Evolutionary conservation across 495 filamentous ascomycete species (phyloP), one percentile per base, ranked within the genome.

Genomic region (Jackrogersella minutella): DNA sequence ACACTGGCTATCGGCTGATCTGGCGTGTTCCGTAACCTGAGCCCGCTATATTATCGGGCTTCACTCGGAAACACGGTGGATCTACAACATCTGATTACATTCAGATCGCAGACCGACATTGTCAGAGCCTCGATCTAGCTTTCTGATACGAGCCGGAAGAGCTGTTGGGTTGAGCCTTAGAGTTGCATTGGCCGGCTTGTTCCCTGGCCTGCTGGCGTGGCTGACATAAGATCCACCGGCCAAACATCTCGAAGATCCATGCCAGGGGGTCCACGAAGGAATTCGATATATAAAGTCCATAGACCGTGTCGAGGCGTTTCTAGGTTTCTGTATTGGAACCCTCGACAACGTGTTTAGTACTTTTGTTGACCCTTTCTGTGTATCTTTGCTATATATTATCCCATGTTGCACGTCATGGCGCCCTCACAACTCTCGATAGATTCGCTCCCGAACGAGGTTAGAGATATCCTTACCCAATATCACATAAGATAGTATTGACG

Each of bases 391-490:
- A 65, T 19, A 64, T n/a, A n/a, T n/a, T n/a, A n/a, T 53, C 33
- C 61, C 71, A 59, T 73, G 68, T 43, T 47, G 47, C 69, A 68
- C 71, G 69, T 58, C 71, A 74, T 74, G 71, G 71, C 68, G 58
- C 50, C 40, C 56, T 64, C 62, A 49, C 59, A 50, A 49, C 50
- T 65, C 14, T 62, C 75, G 16, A 72, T 81, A 53, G 74, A 77
- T 50, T 69, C 72, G 31, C 58, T 81, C 30, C 80, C 80, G 16
- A 82, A 79, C 73, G 80, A 82, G 73, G 80, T 80, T 71, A 33
- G 71, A 59, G 21, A 19, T n/a, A 49, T 10, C 24, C 41, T 51
- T 40, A n/a, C 17, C 14, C 56, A 52, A 16, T 14, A 24, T 40
- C 17, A 41, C 14, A 14, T 37, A 33, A 31, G 19, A 19, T 44